Conservation (phyloP, 805 yeast genomes). For the Candida schatavii region DNA sequence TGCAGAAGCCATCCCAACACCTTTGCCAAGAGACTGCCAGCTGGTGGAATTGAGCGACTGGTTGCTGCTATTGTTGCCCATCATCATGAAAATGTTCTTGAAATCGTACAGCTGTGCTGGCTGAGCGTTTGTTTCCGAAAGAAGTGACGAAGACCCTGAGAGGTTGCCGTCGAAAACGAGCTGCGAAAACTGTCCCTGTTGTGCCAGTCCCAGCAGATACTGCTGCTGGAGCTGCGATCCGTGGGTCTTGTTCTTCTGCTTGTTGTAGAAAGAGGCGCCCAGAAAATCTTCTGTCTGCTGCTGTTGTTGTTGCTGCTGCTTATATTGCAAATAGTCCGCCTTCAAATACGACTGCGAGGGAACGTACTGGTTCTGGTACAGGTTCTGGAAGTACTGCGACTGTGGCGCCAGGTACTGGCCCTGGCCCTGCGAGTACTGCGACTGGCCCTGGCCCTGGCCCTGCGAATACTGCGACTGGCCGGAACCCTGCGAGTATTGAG, state of each 20-base stretch:
- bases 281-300: not conserved
- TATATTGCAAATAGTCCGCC: conserved; percentile 1
- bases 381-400: conserved; percentile 6
- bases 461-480: too few relatives aligned
- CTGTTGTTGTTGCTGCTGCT: conserved; percentile 1
- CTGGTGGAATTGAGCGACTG: conserved; percentile 14
- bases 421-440: too few relatives aligned
- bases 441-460: too few relatives aligned
- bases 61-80: conserved; percentile 14
- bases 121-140: conserved; percentile 5
- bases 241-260: not conserved
- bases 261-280: not conserved
- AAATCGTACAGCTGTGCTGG: conserved; percentile 13
- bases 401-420: conserved; percentile 13
- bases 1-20: not conserved
- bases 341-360: too few relatives aligned
- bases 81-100: conserved; percentile 13
- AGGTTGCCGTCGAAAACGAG: conserved; percentile 8
- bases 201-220: conserved; percentile 5
- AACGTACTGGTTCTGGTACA: not conserved
- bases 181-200: not conserved
- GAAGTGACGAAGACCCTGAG: conserved; percentile 7
- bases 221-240: conserved; percentile 6
- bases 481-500: too few relatives aligned
- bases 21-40: conserved; percentile 3